phyloP scores from a whole-genome alignment of 192 early-diverging fungal species.

The Podochytrium sp. region DNA sequence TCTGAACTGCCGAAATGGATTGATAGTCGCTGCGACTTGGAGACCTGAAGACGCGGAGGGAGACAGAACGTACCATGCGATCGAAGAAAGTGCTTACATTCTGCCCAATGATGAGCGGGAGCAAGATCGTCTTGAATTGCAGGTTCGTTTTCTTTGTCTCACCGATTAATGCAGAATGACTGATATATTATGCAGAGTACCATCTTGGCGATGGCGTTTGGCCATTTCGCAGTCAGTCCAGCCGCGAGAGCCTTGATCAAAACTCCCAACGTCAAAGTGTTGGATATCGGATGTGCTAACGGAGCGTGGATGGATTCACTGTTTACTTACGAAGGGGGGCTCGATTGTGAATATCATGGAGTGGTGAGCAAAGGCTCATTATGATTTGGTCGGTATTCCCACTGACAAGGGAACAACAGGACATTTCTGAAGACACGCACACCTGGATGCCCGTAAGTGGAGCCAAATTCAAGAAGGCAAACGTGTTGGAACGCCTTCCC shows the following conservation, averaged over 20 bases:
- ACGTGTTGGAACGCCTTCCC: constrained; percentile 22
- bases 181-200: not conserved
- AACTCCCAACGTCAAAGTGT: not conserved
- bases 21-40: too few relatives aligned
- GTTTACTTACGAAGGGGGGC: not conserved
- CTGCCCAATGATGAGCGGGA: constrained; percentile 8
- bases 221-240: not conserved
- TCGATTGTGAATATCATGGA: constrained; percentile 1
- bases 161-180: not conserved
- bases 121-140: constrained; percentile 13
- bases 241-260: not conserved
- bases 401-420: not conserved
- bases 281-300: constrained; percentile 26
- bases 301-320: constrained; percentile 8
- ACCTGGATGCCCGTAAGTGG: not conserved
- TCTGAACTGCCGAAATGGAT: too few relatives aligned
- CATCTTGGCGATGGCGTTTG: not conserved
- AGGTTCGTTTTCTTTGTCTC: not conserved
- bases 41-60: too few relatives aligned
- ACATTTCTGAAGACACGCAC: not conserved
- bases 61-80: too few relatives aligned
- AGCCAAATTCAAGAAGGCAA: not conserved
- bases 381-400: not conserved
- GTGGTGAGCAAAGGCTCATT: too few relatives aligned
- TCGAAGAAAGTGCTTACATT: too few relatives aligned